Percentiles rank a stretch among this genome's conserved stretches.
These are phyloP conservation scores for Cyclotella choctawhatcheeana DNA, from an alignment of 108 stramenopile species.

Conservation along the genomic window DNA sequence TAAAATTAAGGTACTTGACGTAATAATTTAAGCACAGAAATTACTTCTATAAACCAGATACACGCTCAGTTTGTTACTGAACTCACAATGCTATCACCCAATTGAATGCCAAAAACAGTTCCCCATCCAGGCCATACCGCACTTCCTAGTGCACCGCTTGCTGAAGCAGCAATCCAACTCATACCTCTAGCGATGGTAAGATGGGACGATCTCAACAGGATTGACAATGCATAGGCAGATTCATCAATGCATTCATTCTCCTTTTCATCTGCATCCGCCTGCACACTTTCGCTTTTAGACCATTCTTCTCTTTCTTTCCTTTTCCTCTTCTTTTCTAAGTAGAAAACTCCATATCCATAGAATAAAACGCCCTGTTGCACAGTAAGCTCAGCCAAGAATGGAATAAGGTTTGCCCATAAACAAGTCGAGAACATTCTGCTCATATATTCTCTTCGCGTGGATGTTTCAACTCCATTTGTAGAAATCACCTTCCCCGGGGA, in stretches of 20 bases:
- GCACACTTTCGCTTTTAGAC: background rate
- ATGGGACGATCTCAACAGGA: constrained; percentile 34
- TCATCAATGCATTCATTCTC: constrained; percentile 32
- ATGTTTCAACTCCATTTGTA: constrained; percentile 38
- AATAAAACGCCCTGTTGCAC: constrained; percentile 52
- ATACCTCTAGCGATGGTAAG: constrained; percentile 32
- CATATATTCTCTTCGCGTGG: constrained; percentile 37
- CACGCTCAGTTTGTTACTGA: constrained; percentile 30
- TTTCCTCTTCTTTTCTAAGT: constrained; percentile 40
- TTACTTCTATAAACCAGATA: no score
- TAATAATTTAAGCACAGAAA: no score
- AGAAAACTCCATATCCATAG: constrained; percentile 51
- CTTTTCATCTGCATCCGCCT: background rate
- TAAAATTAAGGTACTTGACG: no score
- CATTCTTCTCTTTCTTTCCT: constrained; percentile 18
- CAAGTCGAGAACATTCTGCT: constrained; percentile 54
- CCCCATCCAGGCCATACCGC: constrained; percentile 52
- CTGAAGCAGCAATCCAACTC: constrained; percentile 48
- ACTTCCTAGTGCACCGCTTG: constrained; percentile 45
- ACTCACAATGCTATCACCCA: constrained; percentile 40
- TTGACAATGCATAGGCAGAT: constrained; percentile 39
- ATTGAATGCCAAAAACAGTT: constrained; percentile 43
- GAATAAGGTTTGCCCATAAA: constrained; percentile 53
- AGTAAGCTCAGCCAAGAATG: constrained; percentile 55
- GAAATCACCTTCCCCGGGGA: constrained; percentile 45